Percentiles rank a stretch among this genome's conserved stretches.
phyloP scores from a whole-genome alignment of 768 basidiomycete species.

The Thelephora ganbajun region DNA sequence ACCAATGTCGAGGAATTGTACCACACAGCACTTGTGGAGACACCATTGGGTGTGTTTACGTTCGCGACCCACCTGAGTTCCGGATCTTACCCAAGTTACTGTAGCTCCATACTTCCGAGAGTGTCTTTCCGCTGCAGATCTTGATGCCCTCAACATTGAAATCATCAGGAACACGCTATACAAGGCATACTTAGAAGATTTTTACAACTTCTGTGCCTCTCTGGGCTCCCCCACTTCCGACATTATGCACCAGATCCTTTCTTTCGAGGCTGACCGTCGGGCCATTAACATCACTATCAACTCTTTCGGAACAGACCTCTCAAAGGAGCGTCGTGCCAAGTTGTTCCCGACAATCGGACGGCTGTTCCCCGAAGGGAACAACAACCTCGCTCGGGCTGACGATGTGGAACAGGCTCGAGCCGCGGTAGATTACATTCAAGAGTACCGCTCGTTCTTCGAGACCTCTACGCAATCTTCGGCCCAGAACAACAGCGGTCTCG shows the following conservation, averaged over 20 bases:
- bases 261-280: slow-evolving; percentile 94
- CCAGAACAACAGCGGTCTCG: slow-evolving; percentile 16
- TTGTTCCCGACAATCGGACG: slow-evolving; percentile 91
- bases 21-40: slow-evolving; percentile 93
- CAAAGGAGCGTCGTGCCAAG: slow-evolving; percentile 88
- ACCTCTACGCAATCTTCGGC: slow-evolving; percentile 20
- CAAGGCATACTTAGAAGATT: slow-evolving; percentile 98
- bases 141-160: slow-evolving; percentile 98
- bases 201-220: slow-evolving; percentile 68
- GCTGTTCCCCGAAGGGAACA: slow-evolving; percentile 92
- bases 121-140: slow-evolving; percentile 87
- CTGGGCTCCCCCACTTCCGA: slow-evolving; percentile 80
- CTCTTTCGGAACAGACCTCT: slow-evolving; percentile 90
- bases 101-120: slow-evolving; percentile 92
- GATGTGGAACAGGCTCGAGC: slow-evolving; percentile 87
- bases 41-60: slow-evolving; percentile 68
- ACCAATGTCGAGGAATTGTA: slow-evolving; percentile 98
- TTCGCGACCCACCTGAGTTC: neutral
- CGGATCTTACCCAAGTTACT: slow-evolving; percentile 1
- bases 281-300: slow-evolving; percentile 99
- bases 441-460: slow-evolving; percentile 87
- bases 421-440: slow-evolving; percentile 76
- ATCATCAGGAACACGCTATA: slow-evolving; percentile 99
- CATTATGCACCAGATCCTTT: slow-evolving; percentile 82
- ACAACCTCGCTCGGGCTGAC: slow-evolving; percentile 83